phyloP scores from a whole-genome alignment of 23 red algal genomes.

The Gracilaria domingensis region DNA sequence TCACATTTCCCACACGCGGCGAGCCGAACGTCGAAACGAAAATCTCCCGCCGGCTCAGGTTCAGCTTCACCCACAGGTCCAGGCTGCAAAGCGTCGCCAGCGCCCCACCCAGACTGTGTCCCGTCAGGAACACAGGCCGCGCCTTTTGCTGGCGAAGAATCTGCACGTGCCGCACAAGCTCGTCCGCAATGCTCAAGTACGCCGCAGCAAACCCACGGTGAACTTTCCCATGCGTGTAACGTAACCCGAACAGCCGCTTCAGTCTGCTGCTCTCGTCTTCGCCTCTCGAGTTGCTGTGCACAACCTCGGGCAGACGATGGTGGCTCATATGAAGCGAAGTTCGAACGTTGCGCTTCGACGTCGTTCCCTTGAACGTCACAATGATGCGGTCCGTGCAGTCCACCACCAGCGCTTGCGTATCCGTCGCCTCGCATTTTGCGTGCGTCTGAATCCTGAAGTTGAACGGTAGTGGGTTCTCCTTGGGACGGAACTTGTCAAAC shows the following conservation, averaged over 20 bases:
- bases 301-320: constrained; percentile 17
- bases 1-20: constrained; percentile 82
- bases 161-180: constrained; percentile 60
- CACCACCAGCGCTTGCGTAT: constrained; percentile 75
- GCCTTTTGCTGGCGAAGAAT: constrained; percentile 49
- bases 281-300: constrained; percentile 27
- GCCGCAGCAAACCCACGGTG: constrained; percentile 79
- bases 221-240: constrained; percentile 51
- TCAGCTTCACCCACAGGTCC: constrained; percentile 71
- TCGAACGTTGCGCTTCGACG: constrained; percentile 63
- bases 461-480: constrained; percentile 74
- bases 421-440: constrained; percentile 53
- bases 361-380: constrained; percentile 82
- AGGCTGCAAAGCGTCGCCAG: constrained; percentile 75
- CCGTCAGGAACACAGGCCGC: constrained; percentile 80
- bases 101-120: constrained; percentile 84
- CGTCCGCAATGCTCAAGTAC: constrained; percentile 68
- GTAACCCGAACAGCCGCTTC: constrained; percentile 51
- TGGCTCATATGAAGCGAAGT: constrained; percentile 73
- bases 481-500: constrained; percentile 56
- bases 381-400: constrained; percentile 81
- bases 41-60: constrained; percentile 61
- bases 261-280: constrained; percentile 53
- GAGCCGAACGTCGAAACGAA: constrained; percentile 84
- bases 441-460: constrained; percentile 60